Evolutionary conservation across 257 asterid genomes (phyloP), one percentile per base, ranked within the genome.

Genomic region (Fraxinus pennsylvanica): DNA sequence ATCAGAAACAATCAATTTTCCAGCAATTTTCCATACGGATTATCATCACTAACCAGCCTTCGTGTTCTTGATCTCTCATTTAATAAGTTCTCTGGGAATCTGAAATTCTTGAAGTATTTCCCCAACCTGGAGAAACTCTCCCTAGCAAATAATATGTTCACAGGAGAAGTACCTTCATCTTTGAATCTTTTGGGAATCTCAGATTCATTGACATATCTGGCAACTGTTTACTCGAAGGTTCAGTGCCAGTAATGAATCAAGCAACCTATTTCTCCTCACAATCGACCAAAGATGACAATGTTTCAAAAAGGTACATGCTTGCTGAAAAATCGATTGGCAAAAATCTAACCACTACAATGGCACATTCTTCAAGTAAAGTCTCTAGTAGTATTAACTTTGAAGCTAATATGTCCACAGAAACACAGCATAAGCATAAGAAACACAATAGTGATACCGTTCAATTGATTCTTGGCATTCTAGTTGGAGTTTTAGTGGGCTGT

Each of bases 111-210:
- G 91, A 90, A 87, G 50, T 61, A 88, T 75, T 89, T 92, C 29
- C 91, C 96, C 61, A 90, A 91, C 84, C 87, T 94, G 78, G 97
- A 94, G 79, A 88, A 84, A 61, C 87, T 94, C 65, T 88, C 91
- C 68, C 89, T 94, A 50, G 90, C 94, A 57, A 91, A 89, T 79
- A 92, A 92, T 74, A 7, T 81, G 84, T 91, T 94, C 82, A 74
- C 85, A 3, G 97, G 97, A n/a, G 85, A 87, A 71, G 39, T 90
- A 2, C 98, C 98, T 2, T 65, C 74, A 1, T 86, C 91, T 14
- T 72, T 94, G 71, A 91, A 59, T 89, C 94, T 2, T 92, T 88
- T 74, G 83, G 84, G 63, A 94, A 90, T 74, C 97, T 91, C 78
- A 77, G 85, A 72, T 84, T 74, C 85, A 66, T 92, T 63, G 84